Percentiles rank a stretch among this genome's conserved stretches.
Conservation (phyloP, 163 green algal genomes). For the Trebouxia gelatinosa region DNA sequence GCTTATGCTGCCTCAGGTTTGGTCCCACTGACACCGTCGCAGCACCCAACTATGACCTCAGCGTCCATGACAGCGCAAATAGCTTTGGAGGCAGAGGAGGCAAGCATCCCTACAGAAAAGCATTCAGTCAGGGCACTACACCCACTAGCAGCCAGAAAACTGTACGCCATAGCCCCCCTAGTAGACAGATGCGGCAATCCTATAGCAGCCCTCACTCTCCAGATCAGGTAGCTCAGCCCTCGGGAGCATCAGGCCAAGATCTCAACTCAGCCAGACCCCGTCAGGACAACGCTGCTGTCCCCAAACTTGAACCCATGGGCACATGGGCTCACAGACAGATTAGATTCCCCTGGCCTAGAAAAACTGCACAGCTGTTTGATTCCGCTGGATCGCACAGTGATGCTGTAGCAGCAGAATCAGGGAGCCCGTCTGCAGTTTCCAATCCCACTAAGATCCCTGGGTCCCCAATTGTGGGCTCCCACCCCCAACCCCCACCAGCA, state of each 20-base stretch:
- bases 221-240: not conserved
- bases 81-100: not conserved
- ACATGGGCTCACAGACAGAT: constrained; percentile 35
- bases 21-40: not conserved
- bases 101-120: not conserved
- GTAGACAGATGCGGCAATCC: not conserved
- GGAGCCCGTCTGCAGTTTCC: constrained; percentile 16
- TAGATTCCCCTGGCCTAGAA: not conserved
- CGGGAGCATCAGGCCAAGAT: not conserved
- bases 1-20: constrained; percentile 4
- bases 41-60: not conserved
- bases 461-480: not conserved
- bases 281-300: not conserved
- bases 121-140: not conserved
- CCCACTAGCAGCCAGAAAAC: not conserved
- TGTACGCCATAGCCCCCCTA: not conserved
- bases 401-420: not conserved
- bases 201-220: too few relatives aligned
- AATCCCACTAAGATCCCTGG: not conserved
- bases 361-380: constrained; percentile 11
- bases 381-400: not conserved
- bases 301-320: not conserved
- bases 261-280: not conserved
- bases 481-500: not conserved
- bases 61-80: constrained; percentile 35